Evolutionary conservation across 495 filamentous ascomycete species (phyloP).

Genomic region (Extremus antarcticus): DNA sequence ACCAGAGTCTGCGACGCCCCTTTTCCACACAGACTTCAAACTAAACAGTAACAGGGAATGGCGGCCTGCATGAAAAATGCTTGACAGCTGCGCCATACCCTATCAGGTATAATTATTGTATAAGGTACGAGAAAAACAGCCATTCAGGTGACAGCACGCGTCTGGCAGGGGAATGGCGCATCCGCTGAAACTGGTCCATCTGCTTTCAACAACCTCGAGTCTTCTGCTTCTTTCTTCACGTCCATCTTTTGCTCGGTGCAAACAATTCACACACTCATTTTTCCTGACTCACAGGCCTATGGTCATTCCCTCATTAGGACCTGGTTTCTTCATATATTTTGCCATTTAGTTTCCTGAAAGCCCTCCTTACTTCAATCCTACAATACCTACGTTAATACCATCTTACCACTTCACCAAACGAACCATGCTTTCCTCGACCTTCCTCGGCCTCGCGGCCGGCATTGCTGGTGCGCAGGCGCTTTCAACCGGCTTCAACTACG

Average conservation of each 20-base stretch:
- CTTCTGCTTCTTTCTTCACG: background rate
- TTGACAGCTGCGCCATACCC: background rate
- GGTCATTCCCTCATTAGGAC: background rate
- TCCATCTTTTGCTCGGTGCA: background rate
- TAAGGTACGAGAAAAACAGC: background rate
- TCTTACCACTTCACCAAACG: background rate
- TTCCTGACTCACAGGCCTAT: background rate
- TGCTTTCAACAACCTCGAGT: background rate
- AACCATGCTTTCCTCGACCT: conserved; percentile 16
- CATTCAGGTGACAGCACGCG: background rate
- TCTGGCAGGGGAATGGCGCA: background rate
- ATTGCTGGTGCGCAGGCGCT: conserved; percentile 24
- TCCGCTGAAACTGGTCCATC: background rate
- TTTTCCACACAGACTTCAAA: background rate
- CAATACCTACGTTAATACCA: background rate
- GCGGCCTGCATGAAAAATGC: background rate
- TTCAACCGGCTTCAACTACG: conserved; percentile 77
- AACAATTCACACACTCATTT: background rate
- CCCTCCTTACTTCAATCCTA: background rate
- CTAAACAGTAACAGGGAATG: background rate
- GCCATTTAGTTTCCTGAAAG: background rate
- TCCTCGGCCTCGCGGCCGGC: conserved; percentile 20
- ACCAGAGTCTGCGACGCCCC: background rate
- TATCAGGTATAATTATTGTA: background rate
- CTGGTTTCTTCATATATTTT: background rate